Evolutionary conservation across 306 rosid genomes (phyloP).

Genomic region (Quercus mongolica): DNA sequence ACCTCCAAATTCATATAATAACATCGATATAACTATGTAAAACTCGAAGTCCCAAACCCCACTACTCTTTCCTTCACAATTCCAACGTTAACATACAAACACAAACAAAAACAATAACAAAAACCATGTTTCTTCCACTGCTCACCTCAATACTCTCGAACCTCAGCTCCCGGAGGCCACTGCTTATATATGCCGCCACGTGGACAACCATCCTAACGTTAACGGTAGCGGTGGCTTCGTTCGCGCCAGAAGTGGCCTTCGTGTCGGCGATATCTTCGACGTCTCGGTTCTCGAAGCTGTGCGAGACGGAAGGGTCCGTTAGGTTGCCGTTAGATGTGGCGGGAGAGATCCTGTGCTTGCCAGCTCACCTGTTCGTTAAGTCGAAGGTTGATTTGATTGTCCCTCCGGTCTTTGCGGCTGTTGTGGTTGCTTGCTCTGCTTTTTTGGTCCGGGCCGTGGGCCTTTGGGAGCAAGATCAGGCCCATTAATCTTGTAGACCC

Average conservation of each 20-base stretch:
- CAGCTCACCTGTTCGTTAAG: conserved; percentile 42
- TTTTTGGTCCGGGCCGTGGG: conserved; percentile 48
- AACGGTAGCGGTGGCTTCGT: conserved; percentile 67
- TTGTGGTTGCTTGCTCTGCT: conserved; percentile 60
- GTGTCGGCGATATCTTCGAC: conserved; percentile 59
- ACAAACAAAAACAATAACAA: too few species aligned
- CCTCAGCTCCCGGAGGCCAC: conserved; percentile 46
- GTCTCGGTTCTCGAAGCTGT: conserved; percentile 46
- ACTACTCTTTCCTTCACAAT: not conserved
- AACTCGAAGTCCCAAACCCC: not conserved
- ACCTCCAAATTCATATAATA: conserved; percentile 1
- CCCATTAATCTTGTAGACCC: not conserved
- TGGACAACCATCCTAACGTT: conserved; percentile 58
- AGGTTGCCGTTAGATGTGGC: conserved; percentile 72
- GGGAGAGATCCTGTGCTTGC: conserved; percentile 62
- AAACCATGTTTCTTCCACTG: conserved; percentile 42
- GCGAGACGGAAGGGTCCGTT: conserved; percentile 32
- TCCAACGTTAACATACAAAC: not conserved
- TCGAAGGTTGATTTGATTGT: conserved; percentile 51
- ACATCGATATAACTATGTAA: not conserved
- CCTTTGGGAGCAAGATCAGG: conserved; percentile 45
- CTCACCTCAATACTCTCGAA: conserved; percentile 30
- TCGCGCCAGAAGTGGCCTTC: conserved; percentile 71
- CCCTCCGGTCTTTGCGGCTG: conserved; percentile 68
- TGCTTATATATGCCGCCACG: conserved; percentile 53